These are phyloP conservation scores for Rutstroemia sp. DNA, from an alignment of 2,329 filamentous ascomycete genomes.

Conservation along the genomic window DNA sequence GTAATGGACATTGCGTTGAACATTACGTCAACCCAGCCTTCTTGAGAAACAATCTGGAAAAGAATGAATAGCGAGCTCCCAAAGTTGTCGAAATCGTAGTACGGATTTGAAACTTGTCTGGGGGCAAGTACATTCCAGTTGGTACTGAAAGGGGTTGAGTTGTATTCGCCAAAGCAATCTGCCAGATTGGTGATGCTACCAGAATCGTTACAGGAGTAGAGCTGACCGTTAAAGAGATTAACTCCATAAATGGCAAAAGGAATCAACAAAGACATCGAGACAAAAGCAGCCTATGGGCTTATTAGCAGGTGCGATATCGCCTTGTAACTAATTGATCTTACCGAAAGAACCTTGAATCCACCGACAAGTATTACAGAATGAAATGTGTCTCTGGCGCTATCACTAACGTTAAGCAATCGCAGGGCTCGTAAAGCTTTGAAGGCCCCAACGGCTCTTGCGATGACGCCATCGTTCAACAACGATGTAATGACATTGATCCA, in stretches of 20 bases:
- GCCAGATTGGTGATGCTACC: constrained; percentile 50
- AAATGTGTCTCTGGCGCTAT: constrained; percentile 92
- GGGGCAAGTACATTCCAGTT: constrained; percentile 79
- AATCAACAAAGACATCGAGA: constrained; percentile 88
- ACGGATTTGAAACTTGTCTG: constrained; percentile 71
- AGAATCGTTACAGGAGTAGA: constrained; percentile 74
- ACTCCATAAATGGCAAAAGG: constrained; percentile 95
- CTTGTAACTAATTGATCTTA: constrained; percentile 13
- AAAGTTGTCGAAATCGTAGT: constrained; percentile 91
- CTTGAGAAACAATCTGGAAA: constrained; percentile 97
- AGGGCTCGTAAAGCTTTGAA: constrained; percentile 95
- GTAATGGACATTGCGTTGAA: constrained; percentile 77
- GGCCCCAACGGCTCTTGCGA: constrained; percentile 86
- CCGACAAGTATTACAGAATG: constrained; percentile 93
- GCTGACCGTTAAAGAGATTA: constrained; percentile 81
- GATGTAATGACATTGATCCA: constrained; percentile 92
- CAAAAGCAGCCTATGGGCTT: constrained; percentile 58
- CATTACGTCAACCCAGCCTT: constrained; percentile 95
- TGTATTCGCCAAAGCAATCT: constrained; percentile 80
- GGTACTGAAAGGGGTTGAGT: constrained; percentile 62
- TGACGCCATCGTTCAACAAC: constrained; percentile 70
- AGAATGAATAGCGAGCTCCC: constrained; percentile 90
- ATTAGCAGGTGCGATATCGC: constrained; percentile 8
- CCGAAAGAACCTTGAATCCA: constrained; percentile 76
- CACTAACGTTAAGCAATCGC: constrained; percentile 87